Percentiles rank a stretch among this genome's conserved stretches.
Evolutionary conservation across 495 filamentous ascomycete species (phyloP).

Genomic region (Cudoniella acicularis): DNA sequence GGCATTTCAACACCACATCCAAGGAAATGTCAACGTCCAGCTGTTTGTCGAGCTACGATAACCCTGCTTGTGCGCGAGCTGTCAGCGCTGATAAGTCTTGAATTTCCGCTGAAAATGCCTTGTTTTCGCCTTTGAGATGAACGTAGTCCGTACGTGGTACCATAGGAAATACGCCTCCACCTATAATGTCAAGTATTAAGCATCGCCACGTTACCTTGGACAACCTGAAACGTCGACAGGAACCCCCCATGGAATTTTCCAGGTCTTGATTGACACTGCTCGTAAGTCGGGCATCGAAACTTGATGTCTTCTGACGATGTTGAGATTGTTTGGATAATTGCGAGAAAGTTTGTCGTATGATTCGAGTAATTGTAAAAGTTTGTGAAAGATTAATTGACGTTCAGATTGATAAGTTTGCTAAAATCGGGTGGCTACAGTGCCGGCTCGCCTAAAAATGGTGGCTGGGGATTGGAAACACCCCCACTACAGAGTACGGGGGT

Average conservation of each 20-base stretch:
- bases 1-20: not conserved
- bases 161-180: not conserved
- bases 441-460: not conserved
- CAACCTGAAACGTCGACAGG: not conserved
- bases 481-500: not conserved
- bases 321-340: not conserved
- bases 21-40: not conserved
- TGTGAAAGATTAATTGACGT: not conserved
- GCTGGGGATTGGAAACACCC: not conserved
- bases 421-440: not conserved
- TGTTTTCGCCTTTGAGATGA: not conserved
- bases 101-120: not conserved
- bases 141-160: not conserved
- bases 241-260: not conserved
- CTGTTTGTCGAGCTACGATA: not conserved
- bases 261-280: not conserved
- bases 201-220: not conserved
- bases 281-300: not conserved
- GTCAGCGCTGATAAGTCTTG: not conserved
- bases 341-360: not conserved
- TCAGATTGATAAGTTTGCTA: not conserved
- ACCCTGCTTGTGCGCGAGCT: not conserved
- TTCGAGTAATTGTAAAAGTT: not conserved
- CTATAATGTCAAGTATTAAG: not conserved
- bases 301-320: not conserved